Base-by-base conservation (phyloP, 177 flowering plant genomes). In the Tripterygium wilfordii region DNA sequence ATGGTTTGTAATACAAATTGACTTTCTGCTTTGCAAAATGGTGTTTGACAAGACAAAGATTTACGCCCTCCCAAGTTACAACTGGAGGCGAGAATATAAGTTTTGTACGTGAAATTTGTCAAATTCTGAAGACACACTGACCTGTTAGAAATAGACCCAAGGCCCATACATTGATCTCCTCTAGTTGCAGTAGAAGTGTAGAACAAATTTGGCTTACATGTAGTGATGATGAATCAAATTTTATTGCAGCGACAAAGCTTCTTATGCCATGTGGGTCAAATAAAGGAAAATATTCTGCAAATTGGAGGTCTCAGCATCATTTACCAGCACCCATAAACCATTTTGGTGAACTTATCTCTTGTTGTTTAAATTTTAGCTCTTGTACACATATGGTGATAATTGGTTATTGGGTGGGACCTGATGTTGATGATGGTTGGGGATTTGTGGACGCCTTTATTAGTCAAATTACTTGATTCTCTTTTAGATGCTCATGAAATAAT, bases 321-420 rank as follows among this genome's bases (percentile, higher is more conserved):
- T 17, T 32, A 39, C 28, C 37, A 33, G 36, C 54, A 21, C 44
- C 45, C 13, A 39, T 35, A 24, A 49, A 58, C 49, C 48, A 39
- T 43, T 33, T 29, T 33, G 38, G 18, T 58, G 67, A 37, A 49
- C 36, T 52, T 25, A 14, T 46, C 49, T 60, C 56, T 42, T 23
- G 36, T 52, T 18, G 32, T 55, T 51, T 45, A 43, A 41, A 42
- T 61, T 72, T 61, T 42, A 49, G 36, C 62, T 69, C 58, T 40
- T 46, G 62, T 49, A 36, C 57, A 21, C 26, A 28, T 28, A 47
- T 39, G 4, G 43, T 61, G 26, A 67, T 83, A 47, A 48, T 61
- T 47, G 97, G 97, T 53, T 89, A 74, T 56, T 89, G 97, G 97
- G 74, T 83, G 15, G 89, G 95, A 58, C 97, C 95, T 36, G 92